Conservation (phyloP, 2,329 filamentous ascomycete genomes). For the Fusarium sulawesiense region DNA sequence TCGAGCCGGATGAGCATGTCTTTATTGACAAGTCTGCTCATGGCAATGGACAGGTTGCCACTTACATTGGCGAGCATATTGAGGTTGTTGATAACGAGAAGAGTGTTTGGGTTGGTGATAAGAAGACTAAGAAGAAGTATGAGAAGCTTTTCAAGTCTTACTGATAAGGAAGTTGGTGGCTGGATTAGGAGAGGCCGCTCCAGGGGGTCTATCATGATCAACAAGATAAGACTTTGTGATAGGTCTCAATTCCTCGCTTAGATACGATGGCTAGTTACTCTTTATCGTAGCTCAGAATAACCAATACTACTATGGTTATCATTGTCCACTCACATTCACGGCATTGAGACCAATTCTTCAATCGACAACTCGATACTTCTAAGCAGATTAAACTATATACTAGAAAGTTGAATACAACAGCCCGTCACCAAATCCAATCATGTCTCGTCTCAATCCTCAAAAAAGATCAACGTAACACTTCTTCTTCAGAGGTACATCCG, state of each 20-base stretch:
- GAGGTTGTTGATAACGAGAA: conserved; percentile 40
- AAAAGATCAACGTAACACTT: conserved; percentile 18
- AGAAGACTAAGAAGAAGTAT: conserved; percentile 29
- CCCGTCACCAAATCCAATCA: neutral
- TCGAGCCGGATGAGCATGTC: conserved; percentile 47
- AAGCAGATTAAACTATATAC: neutral
- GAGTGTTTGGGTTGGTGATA: conserved; percentile 44
- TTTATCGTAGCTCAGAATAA: neutral
- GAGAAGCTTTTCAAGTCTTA: conserved; percentile 43
- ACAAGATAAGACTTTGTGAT: neutral
- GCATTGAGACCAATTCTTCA: rapidly evolving
- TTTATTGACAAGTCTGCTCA: conserved; percentile 48
- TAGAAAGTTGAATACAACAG: neutral
- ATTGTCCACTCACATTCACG: neutral
- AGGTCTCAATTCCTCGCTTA: neutral
- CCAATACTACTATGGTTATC: neutral
- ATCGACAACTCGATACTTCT: neutral
- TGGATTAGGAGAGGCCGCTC: too few species aligned
- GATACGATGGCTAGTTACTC: rapidly evolving
- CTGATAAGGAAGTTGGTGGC: neutral
- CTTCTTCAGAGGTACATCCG: conserved; percentile 39
- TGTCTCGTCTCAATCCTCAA: neutral
- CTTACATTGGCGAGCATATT: conserved; percentile 40
- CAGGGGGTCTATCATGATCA: neutral
- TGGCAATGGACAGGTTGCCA: conserved; percentile 46